phyloP scores from a whole-genome alignment of 2,329 filamentous ascomycete genomes.

The Colletotrichum brevisporum region DNA sequence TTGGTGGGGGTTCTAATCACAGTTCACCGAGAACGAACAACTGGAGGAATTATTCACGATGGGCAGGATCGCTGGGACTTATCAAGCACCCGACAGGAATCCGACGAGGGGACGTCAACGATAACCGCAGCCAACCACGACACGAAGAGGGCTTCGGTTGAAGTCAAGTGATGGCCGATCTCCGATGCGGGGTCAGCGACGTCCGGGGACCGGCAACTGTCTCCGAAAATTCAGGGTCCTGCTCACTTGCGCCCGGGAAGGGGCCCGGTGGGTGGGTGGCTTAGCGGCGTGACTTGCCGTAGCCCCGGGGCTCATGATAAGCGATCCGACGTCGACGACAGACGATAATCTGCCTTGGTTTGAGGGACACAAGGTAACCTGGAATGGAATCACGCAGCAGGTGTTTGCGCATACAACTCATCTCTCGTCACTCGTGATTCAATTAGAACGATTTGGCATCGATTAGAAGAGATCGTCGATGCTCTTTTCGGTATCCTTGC shows the following conservation, averaged over 20 bases:
- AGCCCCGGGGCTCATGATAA: background rate
- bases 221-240: background rate
- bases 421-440: conserved; percentile 21
- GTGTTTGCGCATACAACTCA: background rate
- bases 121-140: conserved; percentile 8
- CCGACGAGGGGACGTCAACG: background rate
- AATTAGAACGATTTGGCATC: conserved; percentile 36
- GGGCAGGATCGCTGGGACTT: background rate
- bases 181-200: conserved; percentile 30
- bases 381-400: background rate
- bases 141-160: background rate
- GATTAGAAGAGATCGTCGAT: conserved; percentile 84
- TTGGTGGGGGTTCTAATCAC: background rate
- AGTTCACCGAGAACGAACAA: background rate
- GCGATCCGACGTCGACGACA: background rate
- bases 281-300: background rate
- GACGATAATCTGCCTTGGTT: background rate
- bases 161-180: conserved; percentile 26
- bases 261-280: background rate
- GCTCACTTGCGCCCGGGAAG: background rate
- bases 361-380: background rate
- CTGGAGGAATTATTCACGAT: no score
- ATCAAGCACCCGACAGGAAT: background rate
- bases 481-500: conserved; percentile 92
- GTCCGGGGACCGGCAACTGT: conserved; percentile 3